Base-by-base conservation (phyloP, 305 asterid species). In the Fraxinus albicans region DNA sequence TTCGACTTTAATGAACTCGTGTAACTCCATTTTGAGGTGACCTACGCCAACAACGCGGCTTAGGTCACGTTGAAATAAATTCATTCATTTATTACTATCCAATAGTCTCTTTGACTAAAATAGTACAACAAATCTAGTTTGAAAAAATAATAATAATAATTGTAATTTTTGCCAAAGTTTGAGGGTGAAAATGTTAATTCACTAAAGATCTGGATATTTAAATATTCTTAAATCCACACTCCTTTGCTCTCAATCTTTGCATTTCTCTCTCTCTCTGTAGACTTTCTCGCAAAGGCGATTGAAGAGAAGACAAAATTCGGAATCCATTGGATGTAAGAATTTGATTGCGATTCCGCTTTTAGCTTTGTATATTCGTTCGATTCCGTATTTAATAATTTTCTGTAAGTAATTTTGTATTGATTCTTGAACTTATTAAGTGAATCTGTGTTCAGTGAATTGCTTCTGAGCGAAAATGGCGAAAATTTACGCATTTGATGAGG, bases 401-500 rank as follows among this genome's bases (percentile, higher is more conserved):
- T 65, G 73, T 72, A 15, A 31, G 76, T 33, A n/a, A 33, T 13
- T 33, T n/a, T 31, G 76, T 33, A 70, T 72, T 15, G 23, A 33
- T 15, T 13, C 9, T 72, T 72, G 12, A 72, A 72, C 27, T 72
- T 72, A 33, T 15, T 72, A 19, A 72, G 76, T 72, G 44, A 72
- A 72, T 72, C 76, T 70, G 44, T 70, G 76, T 33, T 31, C 23
- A 33, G 76, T 33, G 42, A 72, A 72, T 72, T 31, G 23, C 40
- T 72, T 72, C 19, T 17, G 25, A 33, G 3, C 25, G 44, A 33
- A 13, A 72, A 72, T 72, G 76, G 76, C 79, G 40, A 85, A 85
- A 79, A 21, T 67, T 31, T 73, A 47, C 40, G 12, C 15, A 23
- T 85, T 82, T 47, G 88, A 82, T 74, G 85, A 85, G 8, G 88